These are phyloP conservation scores for Chaetoscypha palmicola DNA, from an alignment of 2,329 filamentous ascomycete species.

Conservation along the genomic window DNA sequence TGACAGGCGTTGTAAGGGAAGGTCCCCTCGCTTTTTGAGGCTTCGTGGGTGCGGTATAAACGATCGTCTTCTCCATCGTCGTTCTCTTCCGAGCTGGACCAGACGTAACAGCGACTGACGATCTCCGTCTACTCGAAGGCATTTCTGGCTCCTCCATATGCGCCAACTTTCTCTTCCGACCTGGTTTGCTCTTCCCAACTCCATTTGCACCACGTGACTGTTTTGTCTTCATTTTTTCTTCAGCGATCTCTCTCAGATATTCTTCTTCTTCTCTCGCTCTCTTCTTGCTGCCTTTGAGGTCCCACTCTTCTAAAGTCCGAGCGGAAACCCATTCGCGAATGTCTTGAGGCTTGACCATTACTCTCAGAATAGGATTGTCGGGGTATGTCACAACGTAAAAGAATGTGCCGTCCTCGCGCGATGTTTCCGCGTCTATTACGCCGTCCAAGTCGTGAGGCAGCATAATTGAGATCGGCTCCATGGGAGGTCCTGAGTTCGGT, in stretches of 20 bases:
- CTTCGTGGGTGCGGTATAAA: slow-evolving; percentile 7
- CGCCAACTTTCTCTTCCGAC: slow-evolving; percentile 5
- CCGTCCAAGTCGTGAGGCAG: slow-evolving; percentile 45
- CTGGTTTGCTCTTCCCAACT: slow-evolving; percentile 6
- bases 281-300: slow-evolving; percentile 33
- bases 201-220: slow-evolving; percentile 1
- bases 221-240: slow-evolving; percentile 9
- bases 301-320: slow-evolving; percentile 49
- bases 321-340: slow-evolving; percentile 54
- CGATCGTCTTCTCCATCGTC: not conserved
- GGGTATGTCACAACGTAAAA: slow-evolving; percentile 23
- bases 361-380: slow-evolving; percentile 37
- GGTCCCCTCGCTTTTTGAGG: slow-evolving; percentile 15
- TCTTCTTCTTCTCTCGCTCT: slow-evolving; percentile 9
- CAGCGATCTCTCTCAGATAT: slow-evolving; percentile 13
- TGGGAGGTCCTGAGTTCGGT: slow-evolving; percentile 41
- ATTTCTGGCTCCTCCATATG: not conserved
- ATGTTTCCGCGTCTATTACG: slow-evolving; percentile 46
- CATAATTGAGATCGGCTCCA: slow-evolving; percentile 41
- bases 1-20: slow-evolving; percentile 19
- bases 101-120: not conserved
- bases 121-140: not conserved
- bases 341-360: slow-evolving; percentile 43
- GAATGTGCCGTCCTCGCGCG: slow-evolving; percentile 33
- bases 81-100: slow-evolving; percentile 8